phyloP scores from a whole-genome alignment of 768 basidiomycete genomes.

The Rhodotorula diobovata region DNA sequence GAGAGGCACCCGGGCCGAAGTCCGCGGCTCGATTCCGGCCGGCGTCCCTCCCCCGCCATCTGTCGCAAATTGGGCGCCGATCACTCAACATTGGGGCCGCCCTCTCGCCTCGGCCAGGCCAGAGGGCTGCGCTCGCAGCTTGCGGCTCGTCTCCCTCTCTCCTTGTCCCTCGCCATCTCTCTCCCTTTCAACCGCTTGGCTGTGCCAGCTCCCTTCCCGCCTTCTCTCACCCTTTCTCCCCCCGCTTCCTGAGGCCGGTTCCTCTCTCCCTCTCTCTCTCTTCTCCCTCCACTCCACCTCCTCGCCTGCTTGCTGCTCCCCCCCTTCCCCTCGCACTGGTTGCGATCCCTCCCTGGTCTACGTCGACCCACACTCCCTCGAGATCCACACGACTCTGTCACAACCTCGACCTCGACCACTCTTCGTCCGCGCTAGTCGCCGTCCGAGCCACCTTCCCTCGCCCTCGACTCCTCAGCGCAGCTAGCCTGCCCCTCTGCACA shows the following conservation, averaged over 20 bases:
- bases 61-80: too few species aligned
- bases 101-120: background rate
- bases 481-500: slow-evolving; percentile 18
- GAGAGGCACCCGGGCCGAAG: too few species aligned
- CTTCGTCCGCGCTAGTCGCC: slow-evolving; percentile 21
- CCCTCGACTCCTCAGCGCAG: slow-evolving; percentile 8
- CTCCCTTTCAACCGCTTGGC: background rate
- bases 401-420: slow-evolving; percentile 1
- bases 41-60: too few species aligned
- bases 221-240: background rate
- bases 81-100: slow-evolving; percentile 19
- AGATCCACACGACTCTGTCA: background rate
- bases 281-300: background rate
- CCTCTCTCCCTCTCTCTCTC: slow-evolving; percentile 23
- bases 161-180: slow-evolving; percentile 31
- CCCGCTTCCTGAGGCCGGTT: slow-evolving; percentile 16
- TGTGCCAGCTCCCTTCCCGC: background rate
- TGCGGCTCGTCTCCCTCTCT: background rate
- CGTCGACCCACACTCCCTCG: background rate
- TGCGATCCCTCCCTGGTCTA: slow-evolving; percentile 1
- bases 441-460: background rate
- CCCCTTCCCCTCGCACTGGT: slow-evolving; percentile 6
- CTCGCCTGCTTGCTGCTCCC: background rate
- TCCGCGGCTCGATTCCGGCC: too few species aligned
- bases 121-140: background rate